Base-by-base conservation (phyloP, 1,284 basidiomycete genomes). In the Macrocystidia cucumis region DNA sequence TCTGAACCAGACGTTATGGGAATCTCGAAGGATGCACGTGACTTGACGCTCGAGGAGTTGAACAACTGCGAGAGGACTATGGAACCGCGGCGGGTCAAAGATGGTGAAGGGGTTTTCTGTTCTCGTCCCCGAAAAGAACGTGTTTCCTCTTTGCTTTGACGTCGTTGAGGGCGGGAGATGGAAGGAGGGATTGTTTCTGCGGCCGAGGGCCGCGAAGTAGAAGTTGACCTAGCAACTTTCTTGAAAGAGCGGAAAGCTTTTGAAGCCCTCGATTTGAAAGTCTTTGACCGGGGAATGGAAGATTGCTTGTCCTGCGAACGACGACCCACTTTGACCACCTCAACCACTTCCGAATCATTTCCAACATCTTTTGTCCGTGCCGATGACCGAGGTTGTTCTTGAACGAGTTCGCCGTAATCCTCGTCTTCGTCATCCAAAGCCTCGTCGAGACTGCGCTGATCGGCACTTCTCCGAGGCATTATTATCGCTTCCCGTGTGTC, bases 321-420 rank as follows among this genome's bases (percentile, higher is more conserved):
- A 38, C 74, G 64, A 43, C 69, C 65, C 36, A 83, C 69, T 53
- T 78, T 80, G 40, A 83, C 60, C 24, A 84, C 73, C 52, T 85
- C 81, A 9, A 82, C 59, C 22, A 83, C 66, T 45, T 80, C 79
- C 19, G 67, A 67, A 43, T 69, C 67, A 44, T 66, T 50, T 40
- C 62, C 59, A 49, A 59, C 51, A 45, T 66, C 56, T 31, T 35
- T 35, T 17, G 34, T 41, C 34, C 26, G 47, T 45, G 38, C 42
- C 43, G 13, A 38, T 37, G 33, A 39, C 53, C 44, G 36, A 46
- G 52, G 14, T 45, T 14, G 12, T 11, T 50, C 34, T 41, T 38
- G 30, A 35, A 32, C 41, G 22, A 21, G 14, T 13, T 42, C 42
- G n/a, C n/a, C n/a, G 17, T 41, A 38, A 17, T 39, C 39, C 23